These are phyloP conservation scores for Penicillium soppii DNA, from an alignment of 495 filamentous ascomycete species.

Conservation along the genomic window DNA sequence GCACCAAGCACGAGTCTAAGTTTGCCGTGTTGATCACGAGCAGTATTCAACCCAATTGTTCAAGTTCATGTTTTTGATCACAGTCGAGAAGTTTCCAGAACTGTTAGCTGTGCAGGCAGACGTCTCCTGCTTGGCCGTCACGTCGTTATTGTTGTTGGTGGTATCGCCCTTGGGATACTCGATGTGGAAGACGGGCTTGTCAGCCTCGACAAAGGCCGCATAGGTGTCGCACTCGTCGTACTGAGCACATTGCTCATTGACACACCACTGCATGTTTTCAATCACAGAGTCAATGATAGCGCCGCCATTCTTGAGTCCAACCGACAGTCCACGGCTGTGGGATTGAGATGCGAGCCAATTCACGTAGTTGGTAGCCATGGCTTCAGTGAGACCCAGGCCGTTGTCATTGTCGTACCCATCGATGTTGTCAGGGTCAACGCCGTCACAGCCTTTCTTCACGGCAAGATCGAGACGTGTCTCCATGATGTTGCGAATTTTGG, in stretches of 20 bases:
- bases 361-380: slow-evolving; percentile 57
- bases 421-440: slow-evolving; percentile 71
- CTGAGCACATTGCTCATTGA: slow-evolving; percentile 72
- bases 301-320: slow-evolving; percentile 67
- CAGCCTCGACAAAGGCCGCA: slow-evolving; percentile 52
- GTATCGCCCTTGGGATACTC: slow-evolving; percentile 58
- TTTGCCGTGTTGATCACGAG: slow-evolving; percentile 7
- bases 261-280: slow-evolving; percentile 59
- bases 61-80: slow-evolving; percentile 64
- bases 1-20: neutral
- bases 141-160: slow-evolving; percentile 36
- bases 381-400: slow-evolving; percentile 54
- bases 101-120: slow-evolving; percentile 36
- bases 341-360: slow-evolving; percentile 58
- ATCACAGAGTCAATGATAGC: slow-evolving; percentile 58
- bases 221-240: slow-evolving; percentile 58
- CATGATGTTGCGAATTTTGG: slow-evolving; percentile 63
- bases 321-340: slow-evolving; percentile 43
- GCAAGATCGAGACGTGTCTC: slow-evolving; percentile 54
- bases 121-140: slow-evolving; percentile 26
- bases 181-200: slow-evolving; percentile 73
- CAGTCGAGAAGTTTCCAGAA: slow-evolving; percentile 55
- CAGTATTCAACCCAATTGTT: slow-evolving; percentile 59
- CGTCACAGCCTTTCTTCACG: slow-evolving; percentile 62
- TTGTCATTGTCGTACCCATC: slow-evolving; percentile 62